phyloP scores from a whole-genome alignment of 208 protist species.

The Naegleria fowleri region DNA sequence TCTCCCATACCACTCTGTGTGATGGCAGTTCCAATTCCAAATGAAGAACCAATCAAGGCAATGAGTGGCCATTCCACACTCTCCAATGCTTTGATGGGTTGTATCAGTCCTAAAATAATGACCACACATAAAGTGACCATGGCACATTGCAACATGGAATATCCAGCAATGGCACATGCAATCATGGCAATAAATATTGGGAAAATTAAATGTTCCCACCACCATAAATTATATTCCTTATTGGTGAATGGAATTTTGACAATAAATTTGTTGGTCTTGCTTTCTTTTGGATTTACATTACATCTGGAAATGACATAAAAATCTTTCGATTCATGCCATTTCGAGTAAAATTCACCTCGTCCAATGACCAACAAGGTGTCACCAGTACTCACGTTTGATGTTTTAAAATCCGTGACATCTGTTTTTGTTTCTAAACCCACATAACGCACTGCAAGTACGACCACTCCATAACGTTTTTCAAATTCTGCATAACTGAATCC shows the following conservation, averaged over 20 bases:
- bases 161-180: background rate
- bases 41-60: background rate
- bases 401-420: background rate
- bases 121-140: background rate
- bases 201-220: conserved; percentile 10
- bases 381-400: background rate
- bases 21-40: background rate
- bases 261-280: background rate
- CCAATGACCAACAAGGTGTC: background rate
- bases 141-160: background rate
- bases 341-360: background rate
- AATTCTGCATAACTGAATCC: background rate
- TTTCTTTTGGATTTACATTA: background rate
- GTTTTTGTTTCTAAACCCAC: background rate
- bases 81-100: background rate
- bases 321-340: background rate
- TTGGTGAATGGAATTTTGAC: background rate
- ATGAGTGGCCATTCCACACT: background rate
- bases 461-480: background rate
- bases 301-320: conserved; percentile 1
- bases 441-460: background rate
- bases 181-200: conserved; percentile 9
- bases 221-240: background rate
- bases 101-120: background rate
- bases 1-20: background rate